Percentiles rank a stretch among this genome's conserved stretches.
Evolutionary conservation across 495 filamentous ascomycete species (phyloP).

Genomic region (Penicillium mononematosum): DNA sequence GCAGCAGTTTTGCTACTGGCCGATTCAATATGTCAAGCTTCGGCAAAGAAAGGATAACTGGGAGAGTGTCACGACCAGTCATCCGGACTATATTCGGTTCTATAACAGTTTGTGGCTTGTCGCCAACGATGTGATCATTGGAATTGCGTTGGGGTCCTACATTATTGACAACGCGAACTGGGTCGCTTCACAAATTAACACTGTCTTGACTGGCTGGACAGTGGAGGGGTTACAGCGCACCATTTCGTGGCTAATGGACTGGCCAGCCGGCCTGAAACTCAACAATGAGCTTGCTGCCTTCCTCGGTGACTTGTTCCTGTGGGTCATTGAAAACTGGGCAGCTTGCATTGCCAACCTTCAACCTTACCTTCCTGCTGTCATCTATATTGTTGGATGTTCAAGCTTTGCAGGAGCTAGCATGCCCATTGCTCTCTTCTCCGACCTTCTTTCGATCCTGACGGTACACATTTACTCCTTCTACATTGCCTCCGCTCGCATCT

Average conservation of each 20-base stretch:
- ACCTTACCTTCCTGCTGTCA: slow-evolving; percentile 77
- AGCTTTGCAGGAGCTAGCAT: slow-evolving; percentile 95
- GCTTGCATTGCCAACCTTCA: slow-evolving; percentile 73
- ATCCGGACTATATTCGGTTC: slow-evolving; percentile 98
- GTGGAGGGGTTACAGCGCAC: slow-evolving; percentile 85
- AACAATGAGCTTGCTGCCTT: slow-evolving; percentile 94
- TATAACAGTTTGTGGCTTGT: slow-evolving; percentile 99
- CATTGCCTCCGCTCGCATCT: slow-evolving; percentile 92
- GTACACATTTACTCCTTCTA: slow-evolving; percentile 98
- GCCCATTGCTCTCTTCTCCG: slow-evolving; percentile 95
- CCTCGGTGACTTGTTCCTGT: slow-evolving; percentile 89
- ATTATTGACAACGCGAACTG: slow-evolving; percentile 91
- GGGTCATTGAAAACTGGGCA: slow-evolving; percentile 99
- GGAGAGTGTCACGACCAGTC: slow-evolving; percentile 92
- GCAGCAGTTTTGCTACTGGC: slow-evolving; percentile 99
- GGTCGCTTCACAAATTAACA: slow-evolving; percentile 80
- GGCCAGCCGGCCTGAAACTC: slow-evolving; percentile 96
- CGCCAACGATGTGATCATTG: slow-evolving; percentile 97
- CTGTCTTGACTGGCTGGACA: slow-evolving; percentile 75
- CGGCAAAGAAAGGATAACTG: slow-evolving; percentile 86
- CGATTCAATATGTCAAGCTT: slow-evolving; percentile 89
- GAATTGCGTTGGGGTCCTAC: slow-evolving; percentile 92
- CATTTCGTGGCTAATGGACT: slow-evolving; percentile 94
- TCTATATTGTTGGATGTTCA: slow-evolving; percentile 91
- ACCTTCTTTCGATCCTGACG: slow-evolving; percentile 87